phyloP scores from a whole-genome alignment of 208 protist species.

The Crithidia expoeki region DNA sequence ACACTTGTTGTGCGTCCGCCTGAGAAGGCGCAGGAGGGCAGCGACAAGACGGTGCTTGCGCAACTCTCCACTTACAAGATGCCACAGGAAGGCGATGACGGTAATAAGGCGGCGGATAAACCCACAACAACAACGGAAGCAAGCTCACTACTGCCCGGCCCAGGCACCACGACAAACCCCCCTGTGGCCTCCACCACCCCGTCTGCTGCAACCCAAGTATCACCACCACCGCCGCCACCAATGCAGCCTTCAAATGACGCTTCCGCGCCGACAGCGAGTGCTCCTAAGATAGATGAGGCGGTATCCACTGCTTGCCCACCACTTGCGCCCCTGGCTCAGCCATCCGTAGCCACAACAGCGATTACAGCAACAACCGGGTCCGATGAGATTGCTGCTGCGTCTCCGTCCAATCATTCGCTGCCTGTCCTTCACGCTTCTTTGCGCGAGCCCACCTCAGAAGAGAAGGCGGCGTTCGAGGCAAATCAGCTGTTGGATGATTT shows the following conservation, averaged over 20 bases:
- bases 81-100: neutral
- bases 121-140: neutral
- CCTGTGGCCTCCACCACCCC: neutral
- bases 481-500: slow-evolving; percentile 25
- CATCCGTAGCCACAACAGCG: neutral
- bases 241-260: neutral
- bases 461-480: slow-evolving; percentile 3
- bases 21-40: slow-evolving; percentile 2
- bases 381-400: neutral
- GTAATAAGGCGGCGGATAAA: neutral
- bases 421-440: slow-evolving; percentile 8
- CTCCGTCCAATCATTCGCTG: neutral
- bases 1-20: slow-evolving; percentile 17
- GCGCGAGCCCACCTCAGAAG: slow-evolving; percentile 8
- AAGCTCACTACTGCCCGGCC: neutral
- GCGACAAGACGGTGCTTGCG: slow-evolving; percentile 16
- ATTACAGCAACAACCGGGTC: neutral
- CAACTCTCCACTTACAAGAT: slow-evolving; percentile 16
- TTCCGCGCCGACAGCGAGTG: neutral
- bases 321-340: neutral
- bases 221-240: neutral
- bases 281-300: neutral
- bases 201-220: neutral
- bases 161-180: neutral
- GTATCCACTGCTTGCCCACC: no score